Conservation (phyloP, 2,329 filamentous ascomycete species). For the Xylaria sp. region DNA sequence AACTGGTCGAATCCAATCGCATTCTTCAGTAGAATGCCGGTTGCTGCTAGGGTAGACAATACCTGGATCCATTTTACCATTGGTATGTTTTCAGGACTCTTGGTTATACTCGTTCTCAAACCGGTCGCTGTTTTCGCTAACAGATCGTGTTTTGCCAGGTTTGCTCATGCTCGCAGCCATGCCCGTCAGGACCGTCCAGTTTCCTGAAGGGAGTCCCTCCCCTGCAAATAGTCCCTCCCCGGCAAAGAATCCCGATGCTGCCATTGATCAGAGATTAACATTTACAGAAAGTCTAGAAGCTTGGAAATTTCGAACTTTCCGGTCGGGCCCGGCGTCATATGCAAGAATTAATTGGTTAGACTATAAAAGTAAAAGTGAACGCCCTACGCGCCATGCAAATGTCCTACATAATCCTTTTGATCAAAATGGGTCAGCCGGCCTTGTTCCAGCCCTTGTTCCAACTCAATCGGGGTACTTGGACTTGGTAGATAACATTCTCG, state of each 20-base stretch:
- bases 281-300: not conserved
- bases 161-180: conserved; percentile 16
- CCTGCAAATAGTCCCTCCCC: too few relatives aligned
- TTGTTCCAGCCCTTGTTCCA: too few relatives aligned
- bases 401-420: not conserved
- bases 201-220: too few relatives aligned
- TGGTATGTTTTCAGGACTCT: not conserved
- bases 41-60: not conserved
- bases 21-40: not conserved
- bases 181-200: too few relatives aligned
- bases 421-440: not conserved
- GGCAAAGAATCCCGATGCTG: not conserved
- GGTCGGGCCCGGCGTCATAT: too few relatives aligned
- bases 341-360: too few relatives aligned
- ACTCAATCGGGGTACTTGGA: not conserved
- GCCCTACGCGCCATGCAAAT: not conserved
- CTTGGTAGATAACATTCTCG: not conserved
- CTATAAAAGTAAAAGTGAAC: too few relatives aligned
- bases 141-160: not conserved
- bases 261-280: not conserved
- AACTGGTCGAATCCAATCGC: not conserved
- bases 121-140: not conserved
- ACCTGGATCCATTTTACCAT: not conserved
- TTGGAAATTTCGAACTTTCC: not conserved
- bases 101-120: not conserved